Percentiles rank a stretch among this genome's conserved stretches.
phyloP scores from a whole-genome alignment of 108 stramenopile genomes.

The Fragilaria crotonensis region DNA sequence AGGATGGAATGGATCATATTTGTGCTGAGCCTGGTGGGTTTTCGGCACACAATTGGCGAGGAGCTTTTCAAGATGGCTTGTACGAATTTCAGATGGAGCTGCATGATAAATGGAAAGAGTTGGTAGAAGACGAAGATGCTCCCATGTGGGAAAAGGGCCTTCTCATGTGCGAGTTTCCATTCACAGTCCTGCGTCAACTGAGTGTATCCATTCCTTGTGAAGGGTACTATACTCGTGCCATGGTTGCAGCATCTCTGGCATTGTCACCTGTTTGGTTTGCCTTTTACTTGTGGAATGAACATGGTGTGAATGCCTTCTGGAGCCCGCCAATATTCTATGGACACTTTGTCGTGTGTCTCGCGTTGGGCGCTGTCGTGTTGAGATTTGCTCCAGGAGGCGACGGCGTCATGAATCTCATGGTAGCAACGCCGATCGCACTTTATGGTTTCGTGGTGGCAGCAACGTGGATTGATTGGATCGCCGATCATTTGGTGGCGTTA shows the following conservation, averaged over 20 bases:
- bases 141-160: slow-evolving; percentile 46
- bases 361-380: slow-evolving; percentile 29
- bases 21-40: slow-evolving; percentile 46
- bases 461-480: slow-evolving; percentile 92
- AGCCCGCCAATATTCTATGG: slow-evolving; percentile 4
- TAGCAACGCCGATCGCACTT: slow-evolving; percentile 72
- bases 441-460: slow-evolving; percentile 87
- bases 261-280: slow-evolving; percentile 73
- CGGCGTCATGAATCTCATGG: slow-evolving; percentile 57
- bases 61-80: slow-evolving; percentile 46
- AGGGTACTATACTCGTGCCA: slow-evolving; percentile 73
- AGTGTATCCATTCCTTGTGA: slow-evolving; percentile 83
- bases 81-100: slow-evolving; percentile 47
- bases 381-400: slow-evolving; percentile 73
- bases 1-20: slow-evolving; percentile 52
- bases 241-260: slow-evolving; percentile 63
- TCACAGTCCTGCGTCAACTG: slow-evolving; percentile 57
- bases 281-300: slow-evolving; percentile 48
- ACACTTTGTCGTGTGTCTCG: slow-evolving; percentile 24
- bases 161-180: slow-evolving; percentile 68
- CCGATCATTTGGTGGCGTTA: slow-evolving; percentile 84
- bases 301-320: slow-evolving; percentile 40
- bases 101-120: slow-evolving; percentile 48
- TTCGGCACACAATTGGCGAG: slow-evolving; percentile 47
- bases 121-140: slow-evolving; percentile 54